A percentile compares a stretch with the other conserved stretches of the same genome.
Evolutionary conservation across 2,329 filamentous ascomycete species (phyloP).

Genomic region (Colletotrichum paranaense): DNA sequence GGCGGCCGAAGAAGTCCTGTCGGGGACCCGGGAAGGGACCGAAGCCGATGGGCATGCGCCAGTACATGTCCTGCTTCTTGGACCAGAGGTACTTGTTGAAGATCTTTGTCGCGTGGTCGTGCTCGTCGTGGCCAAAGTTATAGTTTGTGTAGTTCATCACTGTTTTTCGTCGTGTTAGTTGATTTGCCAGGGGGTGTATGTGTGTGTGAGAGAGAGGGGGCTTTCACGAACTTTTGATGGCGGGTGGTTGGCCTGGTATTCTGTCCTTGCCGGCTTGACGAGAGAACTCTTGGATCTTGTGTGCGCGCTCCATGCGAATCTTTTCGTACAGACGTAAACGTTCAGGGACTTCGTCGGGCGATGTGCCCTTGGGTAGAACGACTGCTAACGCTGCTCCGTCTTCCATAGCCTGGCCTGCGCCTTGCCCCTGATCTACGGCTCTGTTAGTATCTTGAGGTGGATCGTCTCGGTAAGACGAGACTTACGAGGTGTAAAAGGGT

Average conservation of each 20-base stretch:
- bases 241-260: constrained; percentile 8
- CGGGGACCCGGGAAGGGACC: constrained; percentile 56
- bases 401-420: constrained; percentile 73
- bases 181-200: too few species aligned
- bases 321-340: constrained; percentile 70
- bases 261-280: constrained; percentile 61
- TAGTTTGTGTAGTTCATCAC: constrained; percentile 57
- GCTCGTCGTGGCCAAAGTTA: constrained; percentile 70
- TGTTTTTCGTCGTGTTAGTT: constrained; percentile 29
- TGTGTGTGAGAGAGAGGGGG: too few species aligned
- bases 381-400: constrained; percentile 70
- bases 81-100: constrained; percentile 62
- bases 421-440: constrained; percentile 63
- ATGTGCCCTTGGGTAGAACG: constrained; percentile 61
- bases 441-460: not conserved
- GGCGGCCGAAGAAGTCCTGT: constrained; percentile 24
- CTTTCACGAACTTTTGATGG: constrained; percentile 12
- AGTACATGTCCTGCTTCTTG: constrained; percentile 49
- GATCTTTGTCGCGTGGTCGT: constrained; percentile 61
- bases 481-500: constrained; percentile 73
- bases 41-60: constrained; percentile 57
- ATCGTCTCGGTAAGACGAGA: not conserved
- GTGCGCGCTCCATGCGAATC: constrained; percentile 67
- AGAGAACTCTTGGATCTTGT: constrained; percentile 67
- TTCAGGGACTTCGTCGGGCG: constrained; percentile 58